Evolutionary conservation across 1,284 basidiomycete species (phyloP), one percentile per base, ranked within the genome.

Genomic region (Austroboletus olivaceoglutinosus): DNA sequence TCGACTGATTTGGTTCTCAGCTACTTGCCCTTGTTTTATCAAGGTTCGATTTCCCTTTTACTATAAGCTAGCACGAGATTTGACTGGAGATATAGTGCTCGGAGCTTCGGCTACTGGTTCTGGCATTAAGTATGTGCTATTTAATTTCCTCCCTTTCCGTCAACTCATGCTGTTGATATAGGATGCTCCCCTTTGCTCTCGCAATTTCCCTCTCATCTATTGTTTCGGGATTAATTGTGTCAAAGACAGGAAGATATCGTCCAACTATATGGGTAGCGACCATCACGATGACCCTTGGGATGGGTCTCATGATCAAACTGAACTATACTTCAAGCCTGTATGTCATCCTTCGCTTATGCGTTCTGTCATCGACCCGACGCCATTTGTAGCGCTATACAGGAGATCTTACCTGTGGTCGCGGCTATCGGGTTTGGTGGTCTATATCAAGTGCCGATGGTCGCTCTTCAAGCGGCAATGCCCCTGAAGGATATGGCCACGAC

Each of bases 401-500:
- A 79, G 12, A 33, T 88, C 3, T 86, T 76, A 58, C 82, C 84
- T 4, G 60, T 89, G 16, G 66, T 90, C n/a, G 72, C 80, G 8
- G 77, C 81, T 5, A 9, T 83, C 2, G 86, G 86, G 0, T 62
- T 84, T 21, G 86, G 86, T 3, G 76, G 73, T 55, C 65, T 88
- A 40, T 86, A 86, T 74, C 83, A 85, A 68, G 77, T 82, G 8
- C 86, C 86, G 0, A 67, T 89, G 12, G 83, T 90, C 52, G 85
- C 76, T 19, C 67, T 91, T 13, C 89, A 91, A 70, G 86, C 88
- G 2, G 85, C 88, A 1, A 91, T 92, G 86, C 89, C 89, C 0
- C 59, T 88, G 22, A 85, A 83, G 58, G 87, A 90, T 58, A 88
- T 91, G 86, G 85, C 88, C 1, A 89, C 89, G 0, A 82, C 80